These are phyloP conservation scores for Calonectria pseudoturangicola DNA, from an alignment of 2,329 filamentous ascomycete species.

Conservation along the genomic window DNA sequence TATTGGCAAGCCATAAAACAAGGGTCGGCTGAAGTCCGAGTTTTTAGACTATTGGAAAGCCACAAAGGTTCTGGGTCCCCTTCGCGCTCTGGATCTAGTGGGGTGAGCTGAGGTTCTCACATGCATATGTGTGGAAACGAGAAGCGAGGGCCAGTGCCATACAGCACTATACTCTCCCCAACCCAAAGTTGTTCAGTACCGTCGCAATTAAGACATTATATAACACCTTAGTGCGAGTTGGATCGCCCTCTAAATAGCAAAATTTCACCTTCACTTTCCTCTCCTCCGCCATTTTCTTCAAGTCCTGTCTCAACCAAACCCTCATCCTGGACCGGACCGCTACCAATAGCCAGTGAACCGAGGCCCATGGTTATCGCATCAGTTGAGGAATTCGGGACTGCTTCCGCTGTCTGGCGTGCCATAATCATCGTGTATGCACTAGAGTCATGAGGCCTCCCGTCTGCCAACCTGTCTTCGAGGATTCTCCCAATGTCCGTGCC, in stretches of 20 bases:
- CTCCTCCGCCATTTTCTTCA: neutral
- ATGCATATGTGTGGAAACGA: too few species aligned
- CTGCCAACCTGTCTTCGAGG: constrained; percentile 22
- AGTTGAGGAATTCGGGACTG: neutral
- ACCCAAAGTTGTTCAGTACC: too few species aligned
- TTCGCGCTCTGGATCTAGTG: too few species aligned
- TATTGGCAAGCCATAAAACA: too few species aligned
- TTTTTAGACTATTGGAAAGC: too few species aligned
- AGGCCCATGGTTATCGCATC: neutral
- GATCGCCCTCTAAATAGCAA: constrained; percentile 20
- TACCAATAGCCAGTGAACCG: neutral
- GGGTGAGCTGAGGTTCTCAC: too few species aligned
- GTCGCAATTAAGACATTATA: too few species aligned
- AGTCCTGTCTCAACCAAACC: rapidly evolving
- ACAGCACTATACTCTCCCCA: too few species aligned
- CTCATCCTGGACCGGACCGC: too few species aligned
- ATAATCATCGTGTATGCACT: constrained; percentile 23
- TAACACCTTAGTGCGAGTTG: neutral
- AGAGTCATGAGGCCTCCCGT: constrained; percentile 36
- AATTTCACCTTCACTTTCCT: constrained; percentile 8
- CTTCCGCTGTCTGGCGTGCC: neutral
- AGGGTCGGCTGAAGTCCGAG: too few species aligned
- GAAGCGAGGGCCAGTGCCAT: too few species aligned
- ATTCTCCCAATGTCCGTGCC: constrained; percentile 18
- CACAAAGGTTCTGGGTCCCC: too few species aligned